Conservation (phyloP, 495 filamentous ascomycete genomes). For the Jackrogersella minutella region DNA sequence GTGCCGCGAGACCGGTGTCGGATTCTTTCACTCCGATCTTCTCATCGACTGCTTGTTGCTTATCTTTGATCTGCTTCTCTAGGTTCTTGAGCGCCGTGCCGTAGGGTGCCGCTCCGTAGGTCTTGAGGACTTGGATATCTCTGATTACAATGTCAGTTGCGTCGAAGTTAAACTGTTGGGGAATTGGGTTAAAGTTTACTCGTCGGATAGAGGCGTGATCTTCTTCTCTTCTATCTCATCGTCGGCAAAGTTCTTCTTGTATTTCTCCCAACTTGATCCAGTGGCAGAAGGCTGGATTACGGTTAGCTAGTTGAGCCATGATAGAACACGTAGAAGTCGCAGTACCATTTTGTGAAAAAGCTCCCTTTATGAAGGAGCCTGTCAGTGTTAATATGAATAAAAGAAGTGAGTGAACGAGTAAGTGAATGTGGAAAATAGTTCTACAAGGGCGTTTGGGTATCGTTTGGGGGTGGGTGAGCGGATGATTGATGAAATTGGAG, state of each 20-base stretch:
- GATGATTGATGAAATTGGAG: slow-evolving; percentile 12
- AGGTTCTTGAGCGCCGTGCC: slow-evolving; percentile 90
- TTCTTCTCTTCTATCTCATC: slow-evolving; percentile 99
- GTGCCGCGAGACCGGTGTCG: slow-evolving; percentile 96
- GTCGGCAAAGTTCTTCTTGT: slow-evolving; percentile 93
- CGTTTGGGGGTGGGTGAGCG: slow-evolving; percentile 16
- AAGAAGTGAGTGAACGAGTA: background rate
- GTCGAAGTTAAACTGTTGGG: slow-evolving; percentile 15
- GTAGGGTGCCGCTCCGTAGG: slow-evolving; percentile 97
- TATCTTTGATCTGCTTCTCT: slow-evolving; percentile 98
- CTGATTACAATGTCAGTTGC: slow-evolving; percentile 60
- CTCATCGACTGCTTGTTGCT: slow-evolving; percentile 94
- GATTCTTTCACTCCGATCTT: slow-evolving; percentile 95
- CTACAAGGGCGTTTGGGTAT: slow-evolving; percentile 16
- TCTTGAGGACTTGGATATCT: slow-evolving; percentile 99
- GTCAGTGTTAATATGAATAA: slow-evolving; percentile 39
- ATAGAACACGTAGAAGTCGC: slow-evolving; percentile 1
- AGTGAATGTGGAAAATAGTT: background rate
- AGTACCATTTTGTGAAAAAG: slow-evolving; percentile 40
- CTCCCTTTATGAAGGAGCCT: slow-evolving; percentile 1
- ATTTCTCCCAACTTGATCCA: slow-evolving; percentile 96
- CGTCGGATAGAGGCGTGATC: slow-evolving; percentile 94
- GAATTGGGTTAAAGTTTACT: slow-evolving; percentile 66
- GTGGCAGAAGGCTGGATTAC: slow-evolving; percentile 80
- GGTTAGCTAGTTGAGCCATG: slow-evolving; percentile 14